Evolutionary conservation across 2,329 filamentous ascomycete species (phyloP), one percentile per base, ranked within the genome.

Genomic region (Erysiphe pulchra): DNA sequence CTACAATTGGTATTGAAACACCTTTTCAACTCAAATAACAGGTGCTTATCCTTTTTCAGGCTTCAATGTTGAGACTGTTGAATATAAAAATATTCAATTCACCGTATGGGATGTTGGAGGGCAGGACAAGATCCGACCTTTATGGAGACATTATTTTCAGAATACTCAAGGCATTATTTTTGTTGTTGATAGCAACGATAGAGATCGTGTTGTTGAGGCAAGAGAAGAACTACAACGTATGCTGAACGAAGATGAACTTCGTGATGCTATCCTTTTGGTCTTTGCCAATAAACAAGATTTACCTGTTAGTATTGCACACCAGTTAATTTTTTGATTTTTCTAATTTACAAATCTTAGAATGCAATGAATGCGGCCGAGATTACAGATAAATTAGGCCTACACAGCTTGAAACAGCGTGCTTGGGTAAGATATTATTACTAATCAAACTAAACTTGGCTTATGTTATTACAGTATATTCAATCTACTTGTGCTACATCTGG

Each of bases 231-330:
- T 98, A 61, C 83, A 92, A 66, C 80, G 90, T 64, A 98, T 98
- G 77, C 77, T 98, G 64, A 92, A 95, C 68, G 90, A 98, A 68
- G 82, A 93, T 56, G 90, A 98, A 71, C 84, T 98, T 65, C 82
- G 87, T 63, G 90, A 98, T 63, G 90, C 90, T 55, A 78, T 94
- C 58, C 75, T 98, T 57, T 70, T 98, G 59, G 87, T 98, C 60
- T 98, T 98, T 61, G 90, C 90, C 67, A 98, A 98, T 78, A 98
- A 98, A 75, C 90, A 98, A 73, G 90, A 98, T 86, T 70, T 95
- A 65, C 80, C 80, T 57, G 90, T 94, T 71, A 64, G 85, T 73
- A 32, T 38, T 32, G 9, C 24, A 13, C 13, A 18, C n/a, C 8
- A 7, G 6, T 10, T 11, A 16, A 10, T 4, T 18, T 12, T 12